These are phyloP conservation scores for Cryphonectria naterciae DNA, from an alignment of 2,329 filamentous ascomycete species.

Conservation along the genomic window DNA sequence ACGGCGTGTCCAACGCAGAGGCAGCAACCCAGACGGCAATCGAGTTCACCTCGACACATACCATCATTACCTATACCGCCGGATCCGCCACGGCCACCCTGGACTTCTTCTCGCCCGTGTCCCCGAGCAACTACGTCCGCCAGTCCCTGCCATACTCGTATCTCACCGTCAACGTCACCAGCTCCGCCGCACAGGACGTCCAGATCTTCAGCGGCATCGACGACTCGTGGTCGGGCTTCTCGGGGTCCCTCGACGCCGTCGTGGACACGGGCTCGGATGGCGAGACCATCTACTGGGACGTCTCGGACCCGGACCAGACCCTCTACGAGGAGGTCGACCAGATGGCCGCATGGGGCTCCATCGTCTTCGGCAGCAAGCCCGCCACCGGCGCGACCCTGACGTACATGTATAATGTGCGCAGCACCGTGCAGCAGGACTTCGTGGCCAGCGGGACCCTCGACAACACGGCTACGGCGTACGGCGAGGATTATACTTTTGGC, in stretches of 20 bases:
- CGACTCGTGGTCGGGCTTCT: constrained; percentile 39
- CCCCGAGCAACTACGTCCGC: constrained; percentile 37
- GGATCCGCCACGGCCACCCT: constrained; percentile 35
- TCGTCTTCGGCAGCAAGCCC: constrained; percentile 23
- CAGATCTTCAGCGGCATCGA: constrained; percentile 42
- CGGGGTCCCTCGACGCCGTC: not conserved
- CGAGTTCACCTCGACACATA: constrained; percentile 39
- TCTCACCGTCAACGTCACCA: constrained; percentile 35
- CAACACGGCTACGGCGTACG: constrained; percentile 13
- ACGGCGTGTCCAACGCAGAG: constrained; percentile 26
- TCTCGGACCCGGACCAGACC: constrained; percentile 18
- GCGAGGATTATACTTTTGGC: constrained; percentile 16
- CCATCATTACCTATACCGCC: constrained; percentile 36
- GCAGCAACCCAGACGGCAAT: constrained; percentile 32
- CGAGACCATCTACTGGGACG: constrained; percentile 24
- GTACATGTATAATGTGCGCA: constrained; percentile 16
- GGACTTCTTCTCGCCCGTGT: constrained; percentile 43
- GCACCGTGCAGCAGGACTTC: constrained; percentile 18
- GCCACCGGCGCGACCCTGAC: constrained; percentile 3
- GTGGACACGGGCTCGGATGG: constrained; percentile 8
- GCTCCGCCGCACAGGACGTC: constrained; percentile 26
- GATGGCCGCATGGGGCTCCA: constrained; percentile 26
- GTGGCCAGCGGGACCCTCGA: constrained; percentile 11
- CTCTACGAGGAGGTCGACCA: constrained; percentile 22
- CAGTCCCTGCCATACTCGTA: constrained; percentile 43